Conservation (phyloP, 169 alveolate species). For the Theileria parva region DNA sequence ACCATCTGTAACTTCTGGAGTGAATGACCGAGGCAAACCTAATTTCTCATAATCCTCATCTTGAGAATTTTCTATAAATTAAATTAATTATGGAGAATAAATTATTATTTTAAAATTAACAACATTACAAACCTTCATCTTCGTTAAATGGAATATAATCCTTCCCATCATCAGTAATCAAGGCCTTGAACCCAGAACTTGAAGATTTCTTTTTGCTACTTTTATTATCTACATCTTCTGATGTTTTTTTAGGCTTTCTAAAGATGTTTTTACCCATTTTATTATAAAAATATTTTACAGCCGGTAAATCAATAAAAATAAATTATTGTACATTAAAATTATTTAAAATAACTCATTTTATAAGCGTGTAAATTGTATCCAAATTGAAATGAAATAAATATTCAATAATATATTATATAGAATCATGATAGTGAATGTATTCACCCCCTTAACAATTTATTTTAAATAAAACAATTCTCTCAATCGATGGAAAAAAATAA, state of each 20-base stretch:
- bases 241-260: constrained; percentile 11
- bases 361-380: neutral
- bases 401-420: neutral
- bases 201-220: constrained; percentile 10
- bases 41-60: constrained; percentile 53
- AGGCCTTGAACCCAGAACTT: neutral
- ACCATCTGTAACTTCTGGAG: constrained; percentile 44
- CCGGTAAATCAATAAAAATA: neutral
- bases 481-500: neutral
- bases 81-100: neutral
- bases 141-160: constrained; percentile 40
- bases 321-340: constrained; percentile 1
- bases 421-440: neutral
- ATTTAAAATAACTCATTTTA: neutral
- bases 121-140: constrained; percentile 20
- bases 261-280: constrained; percentile 2
- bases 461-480: neutral
- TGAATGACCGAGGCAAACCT: constrained; percentile 33
- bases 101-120: neutral
- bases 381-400: neutral
- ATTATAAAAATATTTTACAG: neutral
- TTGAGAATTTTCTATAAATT: constrained; percentile 32
- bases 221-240: neutral
- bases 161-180: constrained; percentile 20
- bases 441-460: neutral